Evolutionary conservation across 2,329 filamentous ascomycete genomes (phyloP), one percentile per base, ranked within the genome.

Genomic region (Ploettnerulaceae sp.): DNA sequence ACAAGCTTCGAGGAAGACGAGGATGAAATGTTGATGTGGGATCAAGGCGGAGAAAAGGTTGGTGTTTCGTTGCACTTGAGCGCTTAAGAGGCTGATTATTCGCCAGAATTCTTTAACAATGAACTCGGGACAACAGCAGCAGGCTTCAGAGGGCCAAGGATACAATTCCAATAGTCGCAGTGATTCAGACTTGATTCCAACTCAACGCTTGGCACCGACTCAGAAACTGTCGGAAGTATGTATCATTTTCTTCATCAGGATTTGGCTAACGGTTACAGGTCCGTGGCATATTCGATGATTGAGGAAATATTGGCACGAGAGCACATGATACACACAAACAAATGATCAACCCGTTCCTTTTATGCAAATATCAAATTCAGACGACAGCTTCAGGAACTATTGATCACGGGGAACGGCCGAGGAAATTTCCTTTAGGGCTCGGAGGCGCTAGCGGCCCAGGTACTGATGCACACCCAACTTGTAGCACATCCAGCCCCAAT

Each of bases 401-500:
- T 7, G 7, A 8, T 14, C 21, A 14, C n/a, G 12, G 12, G 18
- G 15, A n/a, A n/a, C 9, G 15, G 25, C 17, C 25, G 15, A 8
- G 37, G 2, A n/a, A n/a, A n/a, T n/a, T n/a, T n/a, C 7, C 34
- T 3, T 7, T 3, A 8, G 9, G 18, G 20, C 9, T 24, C 7
- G 36, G 41, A 34, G 6, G 20, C 40, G 36, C 35, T 15, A 4
- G 29, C n/a, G 34, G 28, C 49, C 63, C 44, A 60, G 29, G 41
- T 15, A 29, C 24, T 49, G 32, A 79, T 70, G 53, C 72, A 76
- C 44, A 94, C 71, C 82, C 89, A 95, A 63, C 83, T 94, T 14
- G 90, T 95, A 34, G 90, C 90, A 68, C 89, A 95, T 1, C 90
- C 90, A n/a, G 87, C 89, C 18, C 84, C 87, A 39, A 95, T 73